These are phyloP conservation scores for Rhypophila decipiens DNA, from an alignment of 495 filamentous ascomycete genomes.

Conservation along the genomic window DNA sequence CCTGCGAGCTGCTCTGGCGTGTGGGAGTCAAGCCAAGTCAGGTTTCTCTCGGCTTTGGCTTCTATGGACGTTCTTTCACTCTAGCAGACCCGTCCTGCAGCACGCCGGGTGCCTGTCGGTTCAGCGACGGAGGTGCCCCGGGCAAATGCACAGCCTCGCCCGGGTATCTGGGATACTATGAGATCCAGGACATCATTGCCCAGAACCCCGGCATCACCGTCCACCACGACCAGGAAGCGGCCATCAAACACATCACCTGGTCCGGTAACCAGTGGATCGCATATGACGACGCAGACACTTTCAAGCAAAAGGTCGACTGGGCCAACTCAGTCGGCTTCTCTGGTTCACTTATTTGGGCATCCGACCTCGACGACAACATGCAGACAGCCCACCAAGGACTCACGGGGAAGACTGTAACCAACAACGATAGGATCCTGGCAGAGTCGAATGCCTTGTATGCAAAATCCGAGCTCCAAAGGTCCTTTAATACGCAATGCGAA, in stretches of 20 bases:
- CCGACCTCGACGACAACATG: too few species aligned
- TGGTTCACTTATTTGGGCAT: constrained; percentile 29
- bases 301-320: constrained; percentile 34
- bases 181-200: constrained; percentile 32
- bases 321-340: constrained; percentile 27
- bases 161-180: constrained; percentile 32
- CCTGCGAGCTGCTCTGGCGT: constrained; percentile 46
- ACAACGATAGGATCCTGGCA: too few species aligned
- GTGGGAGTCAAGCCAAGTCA: constrained; percentile 35
- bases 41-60: constrained; percentile 44
- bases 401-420: too few species aligned
- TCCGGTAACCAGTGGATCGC: constrained; percentile 41
- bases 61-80: constrained; percentile 44
- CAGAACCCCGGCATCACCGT: constrained; percentile 4
- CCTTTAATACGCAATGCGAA: too few species aligned
- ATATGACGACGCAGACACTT: constrained; percentile 37
- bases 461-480: too few species aligned
- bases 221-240: constrained; percentile 18
- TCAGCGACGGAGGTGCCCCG: constrained; percentile 16
- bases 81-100: constrained; percentile 17
- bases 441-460: too few species aligned
- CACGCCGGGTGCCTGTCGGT: constrained; percentile 20
- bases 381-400: too few species aligned
- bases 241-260: constrained; percentile 36
- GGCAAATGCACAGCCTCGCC: constrained; percentile 27